phyloP scores from a whole-genome alignment of 73 alveolate species.

The Durusdinium trenchii region DNA sequence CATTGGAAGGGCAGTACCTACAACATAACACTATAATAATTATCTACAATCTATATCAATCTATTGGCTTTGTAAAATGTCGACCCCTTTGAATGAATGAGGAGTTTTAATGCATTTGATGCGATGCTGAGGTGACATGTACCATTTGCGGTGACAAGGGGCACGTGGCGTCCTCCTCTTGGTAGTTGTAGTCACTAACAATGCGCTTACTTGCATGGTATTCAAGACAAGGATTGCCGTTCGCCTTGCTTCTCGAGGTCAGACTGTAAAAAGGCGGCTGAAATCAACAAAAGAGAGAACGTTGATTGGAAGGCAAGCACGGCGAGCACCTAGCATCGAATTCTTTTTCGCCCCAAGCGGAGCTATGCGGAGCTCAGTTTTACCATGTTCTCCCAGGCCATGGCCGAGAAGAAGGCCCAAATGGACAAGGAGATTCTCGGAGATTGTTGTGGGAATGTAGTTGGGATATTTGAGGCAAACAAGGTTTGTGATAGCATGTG shows the following conservation, averaged over 20 bases:
- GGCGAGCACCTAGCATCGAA: background rate
- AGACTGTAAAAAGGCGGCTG: slow-evolving; percentile 95
- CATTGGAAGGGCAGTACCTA: too few relatives aligned
- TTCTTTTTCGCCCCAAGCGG: background rate
- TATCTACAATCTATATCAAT: too few relatives aligned
- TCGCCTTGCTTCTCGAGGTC: slow-evolving; percentile 22
- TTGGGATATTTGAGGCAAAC: background rate
- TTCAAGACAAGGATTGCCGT: background rate
- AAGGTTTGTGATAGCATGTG: background rate
- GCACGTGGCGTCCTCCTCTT: slow-evolving; percentile 74
- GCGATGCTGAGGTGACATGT: slow-evolving; percentile 75
- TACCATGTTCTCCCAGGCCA: slow-evolving; percentile 41
- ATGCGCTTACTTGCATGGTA: too few relatives aligned
- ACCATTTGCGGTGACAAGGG: slow-evolving; percentile 96
- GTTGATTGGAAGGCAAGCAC: slow-evolving; percentile 89
- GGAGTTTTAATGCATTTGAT: too few relatives aligned
- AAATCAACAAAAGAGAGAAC: slow-evolving; percentile 88
- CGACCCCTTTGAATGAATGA: too few relatives aligned
- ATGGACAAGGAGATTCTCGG: slow-evolving; percentile 76
- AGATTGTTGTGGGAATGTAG: background rate
- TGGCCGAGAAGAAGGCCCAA: slow-evolving; percentile 95
- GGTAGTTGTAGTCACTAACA: background rate
- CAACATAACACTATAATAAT: too few relatives aligned
- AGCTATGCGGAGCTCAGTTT: background rate
- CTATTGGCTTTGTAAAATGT: background rate